Conservation (phyloP, 345 rosid species). For the Bruguiera sexangula region DNA sequence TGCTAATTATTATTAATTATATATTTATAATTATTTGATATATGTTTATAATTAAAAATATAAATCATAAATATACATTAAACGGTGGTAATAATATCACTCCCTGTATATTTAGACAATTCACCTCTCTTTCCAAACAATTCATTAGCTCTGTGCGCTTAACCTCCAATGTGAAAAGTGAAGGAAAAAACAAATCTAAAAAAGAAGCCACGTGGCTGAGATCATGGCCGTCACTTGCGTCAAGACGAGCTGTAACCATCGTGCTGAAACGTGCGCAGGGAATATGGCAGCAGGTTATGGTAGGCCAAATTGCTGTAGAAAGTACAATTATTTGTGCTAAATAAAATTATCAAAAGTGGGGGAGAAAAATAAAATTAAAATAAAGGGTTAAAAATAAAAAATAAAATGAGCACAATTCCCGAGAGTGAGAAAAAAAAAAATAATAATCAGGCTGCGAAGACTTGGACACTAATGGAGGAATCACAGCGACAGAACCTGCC, state of each 20-base stretch:
- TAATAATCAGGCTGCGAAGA: constrained; percentile 44
- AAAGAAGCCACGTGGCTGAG: constrained; percentile 39
- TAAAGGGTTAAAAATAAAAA: no score
- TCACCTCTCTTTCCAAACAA: no score
- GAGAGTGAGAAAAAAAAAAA: constrained; percentile 6
- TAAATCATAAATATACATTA: no score
- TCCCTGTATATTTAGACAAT: no score
- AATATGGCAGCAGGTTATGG: constrained; percentile 39
- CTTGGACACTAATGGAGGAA: constrained; percentile 40
- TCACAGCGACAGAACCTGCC: constrained; percentile 48
- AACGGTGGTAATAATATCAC: no score
- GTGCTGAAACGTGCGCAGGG: constrained; percentile 58
- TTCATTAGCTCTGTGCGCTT: no score
- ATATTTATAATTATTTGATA: no score
- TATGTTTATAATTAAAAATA: no score
- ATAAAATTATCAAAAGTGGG: background rate
- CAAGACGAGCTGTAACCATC: constrained; percentile 58
- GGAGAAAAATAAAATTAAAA: background rate
- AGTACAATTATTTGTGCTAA: constrained; percentile 15
- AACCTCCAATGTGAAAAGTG: no score
- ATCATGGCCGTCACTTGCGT: constrained; percentile 37
- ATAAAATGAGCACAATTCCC: constrained; percentile 31
- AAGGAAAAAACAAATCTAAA: no score
- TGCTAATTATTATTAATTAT: no score
- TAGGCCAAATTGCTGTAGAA: constrained; percentile 25